These are phyloP conservation scores for Lagenidium giganteum DNA, from an alignment of 352 stramenopile genomes.

Conservation along the genomic window DNA sequence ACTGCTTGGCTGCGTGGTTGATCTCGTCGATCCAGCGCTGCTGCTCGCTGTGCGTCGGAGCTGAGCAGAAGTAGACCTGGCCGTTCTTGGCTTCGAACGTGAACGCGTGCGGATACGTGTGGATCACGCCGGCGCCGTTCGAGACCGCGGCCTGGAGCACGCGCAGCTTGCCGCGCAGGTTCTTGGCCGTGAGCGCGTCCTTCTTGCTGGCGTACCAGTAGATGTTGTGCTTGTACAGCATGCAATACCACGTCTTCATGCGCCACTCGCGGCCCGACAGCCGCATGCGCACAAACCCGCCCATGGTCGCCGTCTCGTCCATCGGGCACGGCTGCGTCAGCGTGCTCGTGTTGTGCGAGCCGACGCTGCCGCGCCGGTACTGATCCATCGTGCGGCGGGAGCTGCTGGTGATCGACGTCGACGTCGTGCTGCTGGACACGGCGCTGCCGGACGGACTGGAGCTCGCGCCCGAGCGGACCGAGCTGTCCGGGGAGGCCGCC, in stretches of 20 bases:
- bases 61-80: constrained; percentile 25
- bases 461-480: too few species aligned
- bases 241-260: constrained; percentile 39
- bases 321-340: constrained; percentile 5
- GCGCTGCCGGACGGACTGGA: too few species aligned
- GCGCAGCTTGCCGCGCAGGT: constrained; percentile 12
- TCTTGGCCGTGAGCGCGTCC: constrained; percentile 20
- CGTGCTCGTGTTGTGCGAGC: constrained; percentile 20
- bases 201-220: constrained; percentile 25
- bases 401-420: neutral
- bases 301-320: constrained; percentile 15
- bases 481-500: too few species aligned
- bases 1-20: constrained; percentile 1
- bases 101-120: constrained; percentile 28
- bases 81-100: constrained; percentile 19
- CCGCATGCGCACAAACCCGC: constrained; percentile 27
- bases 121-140: constrained; percentile 15
- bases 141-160: constrained; percentile 11
- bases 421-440: too few species aligned
- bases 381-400: constrained; percentile 18
- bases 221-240: constrained; percentile 21
- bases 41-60: constrained; percentile 17
- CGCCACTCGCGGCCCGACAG: constrained; percentile 25
- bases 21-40: constrained; percentile 21
- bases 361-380: constrained; percentile 27